Base-by-base conservation (phyloP, 2,329 filamentous ascomycete genomes). In the Cercospora zeina region DNA sequence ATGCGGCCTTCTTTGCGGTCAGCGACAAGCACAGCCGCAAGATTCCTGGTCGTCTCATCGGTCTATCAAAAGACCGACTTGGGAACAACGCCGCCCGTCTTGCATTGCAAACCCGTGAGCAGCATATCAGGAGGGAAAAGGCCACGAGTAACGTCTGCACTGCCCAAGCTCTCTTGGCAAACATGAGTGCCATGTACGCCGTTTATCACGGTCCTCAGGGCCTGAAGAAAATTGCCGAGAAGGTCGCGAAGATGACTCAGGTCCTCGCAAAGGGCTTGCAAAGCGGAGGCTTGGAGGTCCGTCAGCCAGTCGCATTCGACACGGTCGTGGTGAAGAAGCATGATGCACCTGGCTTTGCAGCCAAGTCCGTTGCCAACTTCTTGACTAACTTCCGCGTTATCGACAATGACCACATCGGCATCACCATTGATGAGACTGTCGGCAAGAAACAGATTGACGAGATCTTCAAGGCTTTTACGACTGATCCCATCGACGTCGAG, bases 121-220 rank as follows among this genome's bases (percentile, higher is more conserved):
- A 97, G 80, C 93, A 97, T 76, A 97, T 97, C 74, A 86, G 93
- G 67, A 86, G 93, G 72, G 93, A 97, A 76, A 97, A 97, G 83
- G 93, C 93, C 1, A 97, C 93, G 1, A 96, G 92, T 81, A 97
- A 97, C 74, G 93, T 97, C 63, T 97, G 93, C 80, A 97, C 93
- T 1, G 93, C 93, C 1, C 93, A 97, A 78, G 93, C 93, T 8
- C 80, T 97, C 27, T 82, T 97, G 56, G 93, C 93, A 37, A 97
- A 97, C 77, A 97, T 97, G 91, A 93, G 87, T 69, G 91, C 93
- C 59, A 89, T 97, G 80, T 97, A 96, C 74, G 93, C 92, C 57
- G 83, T 97, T 58, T 97, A 97, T 76, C 93, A 97, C 74, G 93
- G 93, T 3, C 93, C 93, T 0, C 77, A 86, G 58, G 92, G 93